Evolutionary conservation across 495 filamentous ascomycete genomes (phyloP), one percentile per base, ranked within the genome.

Genomic region (Aspergillus indologenus): DNA sequence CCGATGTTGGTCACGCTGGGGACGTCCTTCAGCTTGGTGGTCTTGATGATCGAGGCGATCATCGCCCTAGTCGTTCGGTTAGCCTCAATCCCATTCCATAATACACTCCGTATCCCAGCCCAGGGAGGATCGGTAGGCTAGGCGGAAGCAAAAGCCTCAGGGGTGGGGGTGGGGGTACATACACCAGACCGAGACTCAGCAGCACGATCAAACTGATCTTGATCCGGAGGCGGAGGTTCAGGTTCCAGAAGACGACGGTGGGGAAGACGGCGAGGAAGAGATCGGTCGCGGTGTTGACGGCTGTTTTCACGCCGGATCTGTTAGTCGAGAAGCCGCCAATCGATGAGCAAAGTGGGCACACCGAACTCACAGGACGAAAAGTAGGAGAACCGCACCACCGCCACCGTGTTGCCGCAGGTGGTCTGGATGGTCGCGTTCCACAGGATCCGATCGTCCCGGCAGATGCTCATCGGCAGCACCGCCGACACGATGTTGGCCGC

Each of bases 231-330:
- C 70, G 63, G 26, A 83, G 57, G 46, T 81, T 75, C 48, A 83
- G 54, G 43, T 63, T 68, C 68, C 69, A 81, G 50, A 82, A 76
- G 21, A 80, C 69, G 21, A 67, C 63, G 3, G 71, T 71, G 8
- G 81, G 78, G 54, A 80, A 80, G 0, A 73, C 57, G n/a, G 80
- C 79, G 29, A 83, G 73, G 29, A 77, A 79, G 1, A 82, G 63
- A 52, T 83, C 80, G 14, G 72, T 68, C n/a, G 72, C 59, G 3
- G 73, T 70, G 22, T 77, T 79, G 63, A 77, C 77, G 3, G 69
- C 77, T 78, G 47, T 53, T 14, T 29, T 3, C 2, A 20, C 54
- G 46, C 29, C 22, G 11, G 14, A 12, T 18, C 12, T 14, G 4
- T 9, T 43, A 29, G 45, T 31, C 26, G 24, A 3, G 40, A 23